Conservation (phyloP, 495 filamentous ascomycete species). For the Trichodelitschia bisporula region DNA sequence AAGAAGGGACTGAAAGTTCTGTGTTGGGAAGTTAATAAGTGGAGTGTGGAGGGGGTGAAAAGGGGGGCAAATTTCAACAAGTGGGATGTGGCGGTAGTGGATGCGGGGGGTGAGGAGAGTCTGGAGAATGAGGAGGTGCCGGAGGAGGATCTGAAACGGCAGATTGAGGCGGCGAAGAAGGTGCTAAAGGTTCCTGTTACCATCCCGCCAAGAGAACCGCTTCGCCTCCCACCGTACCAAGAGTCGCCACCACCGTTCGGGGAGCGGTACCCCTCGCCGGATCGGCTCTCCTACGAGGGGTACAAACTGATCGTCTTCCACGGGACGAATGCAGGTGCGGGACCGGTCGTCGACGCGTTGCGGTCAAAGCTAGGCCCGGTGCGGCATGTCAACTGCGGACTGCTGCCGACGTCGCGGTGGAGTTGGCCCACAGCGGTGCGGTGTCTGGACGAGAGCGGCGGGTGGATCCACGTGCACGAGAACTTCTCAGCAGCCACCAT, state of each 20-base stretch:
- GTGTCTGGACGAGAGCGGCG: constrained; percentile 27
- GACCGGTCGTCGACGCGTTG: constrained; percentile 16
- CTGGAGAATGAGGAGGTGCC: constrained; percentile 7
- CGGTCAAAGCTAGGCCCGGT: constrained; percentile 13
- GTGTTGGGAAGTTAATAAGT: constrained; percentile 75
- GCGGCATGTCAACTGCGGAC: constrained; percentile 58
- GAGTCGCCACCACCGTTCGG: too few species aligned
- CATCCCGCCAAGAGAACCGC: too few species aligned
- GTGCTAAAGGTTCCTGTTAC: too few species aligned
- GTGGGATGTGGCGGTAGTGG: constrained; percentile 23
- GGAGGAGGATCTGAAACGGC: constrained; percentile 8
- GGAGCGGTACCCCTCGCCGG: too few species aligned
- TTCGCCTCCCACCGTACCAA: too few species aligned
- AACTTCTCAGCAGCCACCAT: constrained; percentile 47
- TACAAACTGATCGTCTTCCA: constrained; percentile 30
- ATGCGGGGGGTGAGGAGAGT: constrained; percentile 2
- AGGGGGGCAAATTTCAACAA: constrained; percentile 44
- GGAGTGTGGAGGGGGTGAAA: constrained; percentile 61
- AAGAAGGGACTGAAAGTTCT: constrained; percentile 39
- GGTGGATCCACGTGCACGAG: constrained; percentile 71
- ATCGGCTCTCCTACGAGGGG: too few species aligned
- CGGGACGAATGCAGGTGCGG: constrained; percentile 38
- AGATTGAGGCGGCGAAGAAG: constrained; percentile 13
- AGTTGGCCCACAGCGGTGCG: constrained; percentile 43
- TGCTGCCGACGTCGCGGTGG: constrained; percentile 40